Conservation (phyloP, 2,329 filamentous ascomycete species). For the Claviceps capensis region DNA sequence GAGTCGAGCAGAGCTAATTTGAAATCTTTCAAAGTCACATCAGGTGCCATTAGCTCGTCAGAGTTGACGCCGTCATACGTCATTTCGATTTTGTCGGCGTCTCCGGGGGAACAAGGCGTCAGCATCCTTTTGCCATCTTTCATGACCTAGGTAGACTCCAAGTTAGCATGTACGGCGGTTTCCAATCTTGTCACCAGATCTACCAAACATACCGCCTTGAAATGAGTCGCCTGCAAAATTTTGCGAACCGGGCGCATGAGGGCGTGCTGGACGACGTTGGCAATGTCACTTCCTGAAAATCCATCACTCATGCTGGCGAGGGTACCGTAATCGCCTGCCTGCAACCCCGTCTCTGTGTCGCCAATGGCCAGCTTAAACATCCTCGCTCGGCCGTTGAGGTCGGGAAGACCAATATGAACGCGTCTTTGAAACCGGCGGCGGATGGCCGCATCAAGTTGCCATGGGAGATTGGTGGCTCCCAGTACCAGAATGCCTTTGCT, state of each 20-base stretch:
- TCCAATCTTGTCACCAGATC: background rate
- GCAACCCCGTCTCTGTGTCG: constrained; percentile 75
- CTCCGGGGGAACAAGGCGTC: constrained; percentile 90
- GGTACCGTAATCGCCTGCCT: constrained; percentile 61
- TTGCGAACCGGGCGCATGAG: constrained; percentile 95
- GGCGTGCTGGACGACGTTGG: constrained; percentile 88
- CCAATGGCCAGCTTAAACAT: constrained; percentile 98
- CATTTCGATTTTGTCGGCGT: constrained; percentile 78
- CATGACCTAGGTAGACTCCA: constrained; percentile 45
- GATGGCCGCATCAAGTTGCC: constrained; percentile 95
- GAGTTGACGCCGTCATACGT: constrained; percentile 78
- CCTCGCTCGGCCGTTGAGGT: constrained; percentile 69
- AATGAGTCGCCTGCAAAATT: constrained; percentile 95
- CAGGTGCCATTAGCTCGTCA: constrained; percentile 73
- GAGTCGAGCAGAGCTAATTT: constrained; percentile 80
- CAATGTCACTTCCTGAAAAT: constrained; percentile 92
- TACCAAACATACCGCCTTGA: constrained; percentile 59
- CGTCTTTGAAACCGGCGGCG: constrained; percentile 88
- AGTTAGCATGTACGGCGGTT: constrained; percentile 8
- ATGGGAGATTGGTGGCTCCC: constrained; percentile 95
- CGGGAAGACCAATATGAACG: constrained; percentile 90
- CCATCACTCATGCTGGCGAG: constrained; percentile 77
- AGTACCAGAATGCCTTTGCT: constrained; percentile 87
- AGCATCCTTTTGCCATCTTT: constrained; percentile 53
- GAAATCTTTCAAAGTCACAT: constrained; percentile 82